Percentiles rank a stretch among this genome's conserved stretches.
Conservation (phyloP, 2,329 filamentous ascomycete species). For the Ophiostoma sp. region DNA sequence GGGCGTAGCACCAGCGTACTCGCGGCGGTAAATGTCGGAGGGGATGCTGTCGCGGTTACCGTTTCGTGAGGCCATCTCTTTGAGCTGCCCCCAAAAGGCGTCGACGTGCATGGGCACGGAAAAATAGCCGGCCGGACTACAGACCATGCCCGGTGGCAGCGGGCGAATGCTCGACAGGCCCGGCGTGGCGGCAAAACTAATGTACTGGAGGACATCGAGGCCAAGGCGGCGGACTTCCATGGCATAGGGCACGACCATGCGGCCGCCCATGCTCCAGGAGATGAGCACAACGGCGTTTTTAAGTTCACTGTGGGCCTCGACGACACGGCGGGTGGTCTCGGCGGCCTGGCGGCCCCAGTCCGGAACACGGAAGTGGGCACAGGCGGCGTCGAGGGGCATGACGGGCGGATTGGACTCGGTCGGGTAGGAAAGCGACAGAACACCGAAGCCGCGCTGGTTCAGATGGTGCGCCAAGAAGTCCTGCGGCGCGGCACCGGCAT, state of each 20-base stretch:
- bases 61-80: not conserved
- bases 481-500: not conserved
- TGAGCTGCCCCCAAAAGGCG: not conserved
- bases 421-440: not conserved
- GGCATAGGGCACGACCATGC: not conserved
- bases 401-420: not conserved
- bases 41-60: not conserved
- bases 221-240: not conserved
- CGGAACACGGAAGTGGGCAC: not conserved
- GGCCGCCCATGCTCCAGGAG: constrained; percentile 18
- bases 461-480: constrained; percentile 6
- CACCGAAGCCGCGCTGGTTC: not conserved
- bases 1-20: not conserved
- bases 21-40: not conserved
- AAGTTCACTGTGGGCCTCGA: not conserved
- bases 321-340: not conserved
- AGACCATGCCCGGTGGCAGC: constrained; percentile 4
- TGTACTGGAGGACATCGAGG: not conserved
- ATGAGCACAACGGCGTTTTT: not conserved
- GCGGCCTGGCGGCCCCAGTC: constrained; percentile 5
- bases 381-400: not conserved
- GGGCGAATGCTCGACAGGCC: not conserved
- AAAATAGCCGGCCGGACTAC: not conserved
- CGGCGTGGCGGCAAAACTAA: not conserved
- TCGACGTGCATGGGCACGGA: not conserved